A percentile compares a stretch with the other conserved stretches of the same genome.
Evolutionary conservation across 2,329 filamentous ascomycete species (phyloP).

Genomic region (Penicillium palitans): DNA sequence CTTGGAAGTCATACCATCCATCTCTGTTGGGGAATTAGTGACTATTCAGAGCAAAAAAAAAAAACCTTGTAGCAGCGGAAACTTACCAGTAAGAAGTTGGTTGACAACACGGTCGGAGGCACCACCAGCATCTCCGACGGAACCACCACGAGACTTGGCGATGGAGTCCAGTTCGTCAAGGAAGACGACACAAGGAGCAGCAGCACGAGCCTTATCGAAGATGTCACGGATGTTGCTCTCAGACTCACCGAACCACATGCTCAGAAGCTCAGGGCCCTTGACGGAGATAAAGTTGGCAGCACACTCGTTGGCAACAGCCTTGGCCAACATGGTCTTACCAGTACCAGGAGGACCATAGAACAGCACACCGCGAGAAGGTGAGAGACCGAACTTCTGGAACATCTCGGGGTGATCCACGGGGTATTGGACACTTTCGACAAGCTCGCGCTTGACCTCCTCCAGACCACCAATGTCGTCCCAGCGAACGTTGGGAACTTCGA

Average conservation of each 20-base stretch:
- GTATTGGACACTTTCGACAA: constrained; percentile 98
- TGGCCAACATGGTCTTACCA: constrained; percentile 99
- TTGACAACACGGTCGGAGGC: constrained; percentile 99
- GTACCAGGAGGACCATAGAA: constrained; percentile 99
- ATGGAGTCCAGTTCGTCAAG: constrained; percentile 98
- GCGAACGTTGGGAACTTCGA: constrained; percentile 98
- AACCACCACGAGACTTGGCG: constrained; percentile 98
- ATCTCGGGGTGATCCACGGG: constrained; percentile 99
- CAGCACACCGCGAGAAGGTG: constrained; percentile 93
- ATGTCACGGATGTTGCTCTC: constrained; percentile 99
- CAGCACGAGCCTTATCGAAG: constrained; percentile 98
- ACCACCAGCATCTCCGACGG: constrained; percentile 91
- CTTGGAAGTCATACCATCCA: constrained; percentile 99
- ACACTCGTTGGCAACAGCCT: constrained; percentile 98
- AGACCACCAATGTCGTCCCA: constrained; percentile 99
- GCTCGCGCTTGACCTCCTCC: constrained; percentile 97
- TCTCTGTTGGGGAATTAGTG: constrained; percentile 65
- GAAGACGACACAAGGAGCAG: constrained; percentile 98
- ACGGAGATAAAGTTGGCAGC: constrained; percentile 99
- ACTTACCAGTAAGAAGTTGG: constrained; percentile 92
- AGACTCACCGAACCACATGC: constrained; percentile 99
- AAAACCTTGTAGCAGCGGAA: constrained; percentile 1
- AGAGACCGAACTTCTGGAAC: constrained; percentile 99
- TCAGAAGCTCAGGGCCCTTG: constrained; percentile 96
- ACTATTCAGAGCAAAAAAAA: neutral